Conservation (phyloP, 176 grass and related monocot species). For the Avena atlantica region DNA sequence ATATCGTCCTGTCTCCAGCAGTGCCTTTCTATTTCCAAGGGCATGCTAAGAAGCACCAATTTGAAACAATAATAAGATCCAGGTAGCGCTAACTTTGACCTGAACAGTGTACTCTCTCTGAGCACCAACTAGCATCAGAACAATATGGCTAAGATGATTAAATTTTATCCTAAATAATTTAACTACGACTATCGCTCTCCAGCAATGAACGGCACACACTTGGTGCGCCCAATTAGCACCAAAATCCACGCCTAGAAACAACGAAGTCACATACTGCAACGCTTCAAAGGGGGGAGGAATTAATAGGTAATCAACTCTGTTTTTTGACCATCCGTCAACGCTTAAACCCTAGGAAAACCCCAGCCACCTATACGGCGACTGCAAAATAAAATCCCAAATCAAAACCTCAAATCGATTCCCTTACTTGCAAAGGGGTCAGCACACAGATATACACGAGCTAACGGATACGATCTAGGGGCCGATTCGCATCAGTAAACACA, state of each 20-base stretch:
- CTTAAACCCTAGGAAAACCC: constrained; percentile 22
- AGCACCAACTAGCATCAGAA: background rate
- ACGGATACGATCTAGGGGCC: background rate
- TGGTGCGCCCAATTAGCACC: background rate
- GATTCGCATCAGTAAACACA: background rate
- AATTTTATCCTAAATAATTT: background rate
- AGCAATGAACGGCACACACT: background rate
- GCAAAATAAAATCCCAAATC: constrained; percentile 1
- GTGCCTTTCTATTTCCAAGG: background rate
- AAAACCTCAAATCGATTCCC: background rate
- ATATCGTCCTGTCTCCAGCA: background rate
- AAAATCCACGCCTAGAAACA: background rate
- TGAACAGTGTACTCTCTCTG: background rate
- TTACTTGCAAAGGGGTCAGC: background rate
- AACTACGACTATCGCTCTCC: background rate
- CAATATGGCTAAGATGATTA: too few relatives aligned
- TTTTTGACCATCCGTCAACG: background rate
- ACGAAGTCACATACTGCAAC: too few relatives aligned
- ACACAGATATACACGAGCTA: background rate
- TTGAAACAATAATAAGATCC: background rate
- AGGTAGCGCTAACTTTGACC: background rate
- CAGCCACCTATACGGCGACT: background rate
- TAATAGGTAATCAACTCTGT: background rate
- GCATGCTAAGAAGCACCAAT: background rate
- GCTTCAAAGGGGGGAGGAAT: background rate